Evolutionary conservation across 2,329 filamentous ascomycete species (phyloP).

Genomic region (Aspergillus udagawae): DNA sequence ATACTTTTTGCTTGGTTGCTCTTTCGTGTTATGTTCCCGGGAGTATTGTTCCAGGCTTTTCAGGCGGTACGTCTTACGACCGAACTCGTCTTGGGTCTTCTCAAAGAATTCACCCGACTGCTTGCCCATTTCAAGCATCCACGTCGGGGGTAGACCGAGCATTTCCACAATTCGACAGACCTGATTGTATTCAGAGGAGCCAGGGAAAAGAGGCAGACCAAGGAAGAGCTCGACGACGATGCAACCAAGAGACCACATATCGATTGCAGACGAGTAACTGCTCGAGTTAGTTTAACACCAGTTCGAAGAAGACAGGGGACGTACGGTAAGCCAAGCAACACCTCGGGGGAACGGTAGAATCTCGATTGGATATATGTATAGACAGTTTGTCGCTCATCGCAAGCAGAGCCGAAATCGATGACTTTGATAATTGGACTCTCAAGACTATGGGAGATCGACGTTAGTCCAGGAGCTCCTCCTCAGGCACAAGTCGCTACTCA

Average conservation of each 20-base stretch:
- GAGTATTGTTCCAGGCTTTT: conserved; percentile 99
- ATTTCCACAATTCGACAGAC: conserved; percentile 97
- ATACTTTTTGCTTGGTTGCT: conserved; percentile 99
- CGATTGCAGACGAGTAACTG: conserved; percentile 91
- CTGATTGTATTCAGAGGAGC: conserved; percentile 98
- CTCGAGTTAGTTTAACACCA: conserved; percentile 10
- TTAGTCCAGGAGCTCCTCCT: conserved; percentile 6
- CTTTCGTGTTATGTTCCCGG: conserved; percentile 89
- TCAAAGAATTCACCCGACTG: conserved; percentile 97
- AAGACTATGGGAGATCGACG: conserved; percentile 49
- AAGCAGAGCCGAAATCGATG: conserved; percentile 98
- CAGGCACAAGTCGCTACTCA: conserved; percentile 31
- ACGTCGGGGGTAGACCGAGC: conserved; percentile 91
- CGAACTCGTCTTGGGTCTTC: conserved; percentile 86
- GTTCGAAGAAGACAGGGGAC: conserved; percentile 17
- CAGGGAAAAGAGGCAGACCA: conserved; percentile 88
- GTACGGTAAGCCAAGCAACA: conserved; percentile 80
- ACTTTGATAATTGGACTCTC: conserved; percentile 99
- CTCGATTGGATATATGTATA: conserved; percentile 99
- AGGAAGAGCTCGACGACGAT: conserved; percentile 98
- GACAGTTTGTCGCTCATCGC: conserved; percentile 95
- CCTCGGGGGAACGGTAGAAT: conserved; percentile 96
- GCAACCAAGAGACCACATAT: conserved; percentile 99
- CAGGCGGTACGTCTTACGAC: conserved; percentile 80
- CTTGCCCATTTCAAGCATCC: conserved; percentile 99